Evolutionary conservation across 768 basidiomycete species (phyloP), one percentile per base, ranked within the genome.

Genomic region (Suillus paluster): DNA sequence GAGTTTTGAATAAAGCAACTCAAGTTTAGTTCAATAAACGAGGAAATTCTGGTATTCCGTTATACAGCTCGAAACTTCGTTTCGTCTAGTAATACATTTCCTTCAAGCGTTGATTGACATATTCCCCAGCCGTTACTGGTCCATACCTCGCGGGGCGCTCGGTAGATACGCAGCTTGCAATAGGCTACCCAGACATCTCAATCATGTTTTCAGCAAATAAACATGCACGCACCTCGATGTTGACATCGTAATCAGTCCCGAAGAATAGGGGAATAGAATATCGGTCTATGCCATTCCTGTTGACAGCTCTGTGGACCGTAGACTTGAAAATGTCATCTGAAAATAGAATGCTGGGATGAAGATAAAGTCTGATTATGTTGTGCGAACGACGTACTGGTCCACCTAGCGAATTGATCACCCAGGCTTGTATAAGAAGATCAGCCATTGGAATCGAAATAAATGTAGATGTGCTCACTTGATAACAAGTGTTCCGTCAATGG

Each of bases 211-310:
- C 6, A 12, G 6, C 9, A 1, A 25, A 27, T 39, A 39, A 25
- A 27, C 3, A 25, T 9, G 38, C 27, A 66, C 82, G 9, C 60
- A 92, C 92, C 83, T 92, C 88, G 2, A 97, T 80, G 58, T 77
- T 79, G 5, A 95, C 91, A 64, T 95, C 84, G 70, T 95, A 94
- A 71, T 96, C 92, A 14, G 88, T 90, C 3, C 95, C 94, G 65
- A 95, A 95, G 78, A 97, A 97, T 30, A 95, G 78, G 0, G 95
- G 94, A 23, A 95, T 91, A 0, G 92, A 94, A 73, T 92, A 95
- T 27, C 95, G 83, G 21, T 80, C 77, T 33, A 80, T 76, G 5
- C 91, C 90, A 25, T 85, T 86, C 46, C 86, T 80, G 66, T 95
- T 95, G 66, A 93, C 82, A 2, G 89, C 95, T 48, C 95, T 86